These are phyloP conservation scores for Tuber magnatum DNA, from an alignment of 495 filamentous ascomycete species.

Conservation along the genomic window DNA sequence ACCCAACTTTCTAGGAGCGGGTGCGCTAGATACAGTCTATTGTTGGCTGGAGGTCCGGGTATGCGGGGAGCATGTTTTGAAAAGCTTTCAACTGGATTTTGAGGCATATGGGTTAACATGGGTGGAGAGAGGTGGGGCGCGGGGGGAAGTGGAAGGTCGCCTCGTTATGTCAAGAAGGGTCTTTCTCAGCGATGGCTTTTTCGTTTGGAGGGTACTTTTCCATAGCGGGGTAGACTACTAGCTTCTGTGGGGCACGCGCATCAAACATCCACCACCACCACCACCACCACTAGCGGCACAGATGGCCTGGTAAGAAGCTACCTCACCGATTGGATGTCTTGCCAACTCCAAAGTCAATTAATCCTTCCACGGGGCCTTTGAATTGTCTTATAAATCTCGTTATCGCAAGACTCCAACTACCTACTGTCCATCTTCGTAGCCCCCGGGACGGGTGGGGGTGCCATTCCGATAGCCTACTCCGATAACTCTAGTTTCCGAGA, in stretches of 20 bases:
- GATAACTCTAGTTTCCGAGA: too few species aligned
- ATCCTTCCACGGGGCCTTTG: conserved; percentile 54
- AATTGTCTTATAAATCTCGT: conserved; percentile 51
- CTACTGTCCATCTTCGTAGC: too few species aligned
- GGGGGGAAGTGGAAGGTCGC: conserved; percentile 38
- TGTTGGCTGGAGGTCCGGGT: conserved; percentile 36
- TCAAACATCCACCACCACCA: neutral
- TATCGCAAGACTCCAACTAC: conserved; percentile 53
- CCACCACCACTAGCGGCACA: too few species aligned
- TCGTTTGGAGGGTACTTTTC: conserved; percentile 54
- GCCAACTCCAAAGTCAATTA: conserved; percentile 66
- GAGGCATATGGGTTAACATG: conserved; percentile 44
- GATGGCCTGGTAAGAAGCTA: neutral
- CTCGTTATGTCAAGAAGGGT: conserved; percentile 53
- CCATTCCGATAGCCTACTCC: too few species aligned
- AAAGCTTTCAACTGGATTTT: conserved; percentile 58
- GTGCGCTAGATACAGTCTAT: too few species aligned
- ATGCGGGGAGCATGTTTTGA: conserved; percentile 49
- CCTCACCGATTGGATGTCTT: conserved; percentile 27
- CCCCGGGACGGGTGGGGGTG: too few species aligned
- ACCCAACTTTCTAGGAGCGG: too few species aligned
- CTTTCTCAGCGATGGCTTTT: conserved; percentile 51
- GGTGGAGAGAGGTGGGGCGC: neutral
- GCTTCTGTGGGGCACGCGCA: conserved; percentile 50
- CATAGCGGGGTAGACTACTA: conserved; percentile 62